Base-by-base conservation (phyloP, 495 filamentous ascomycete species). In the Rhizodiscina lignyota region DNA sequence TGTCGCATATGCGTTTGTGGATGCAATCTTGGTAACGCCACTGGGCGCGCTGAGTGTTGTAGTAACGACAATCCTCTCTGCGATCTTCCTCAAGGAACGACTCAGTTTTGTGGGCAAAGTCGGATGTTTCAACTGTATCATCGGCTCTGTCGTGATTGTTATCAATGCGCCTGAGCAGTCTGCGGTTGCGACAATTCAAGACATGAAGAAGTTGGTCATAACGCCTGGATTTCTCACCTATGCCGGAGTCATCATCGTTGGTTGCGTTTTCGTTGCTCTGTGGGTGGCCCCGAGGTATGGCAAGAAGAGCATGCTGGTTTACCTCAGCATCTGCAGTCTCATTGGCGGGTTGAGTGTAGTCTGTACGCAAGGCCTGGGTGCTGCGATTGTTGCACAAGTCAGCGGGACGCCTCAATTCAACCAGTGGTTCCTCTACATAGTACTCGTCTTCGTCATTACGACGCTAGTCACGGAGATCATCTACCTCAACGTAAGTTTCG, bases 251-350 rank as follows among this genome's bases (percentile, higher is more conserved):
- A 64, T 96, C 32, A 72, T 96, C 26, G 46, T 87, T 19, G 82
- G 72, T 0, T 73, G 72, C 37, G 41, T 61, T 10, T 70, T 85
- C 38, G 70, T 78, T 32, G 82, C 83, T 0, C 52, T 92, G 20
- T 96, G 81, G 77, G 76, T 69, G 36, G 91, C 74, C 3, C 89
- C 89, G 4, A 72, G 79, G 40, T 97, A 89, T 43, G 89, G 91
- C 28, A 92, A 91, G 63, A 83, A 81, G 63, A 87, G 78, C 53
- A 94, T 97, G 89, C 68, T 97, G 56, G 83, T 94, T 10, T 97
- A 97, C 57, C 71, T 97, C 47, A 83, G 74, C 44, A 83, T 97
- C 50, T 97, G 89, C 68, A 92, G 83, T 60, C 67, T 87, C 56
- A 76, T 94, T 41, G 89, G 89, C 45, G 89, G 89, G 3, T 62